phyloP scores from a whole-genome alignment of 495 filamentous ascomycete genomes.

The Xylaria grammica region DNA sequence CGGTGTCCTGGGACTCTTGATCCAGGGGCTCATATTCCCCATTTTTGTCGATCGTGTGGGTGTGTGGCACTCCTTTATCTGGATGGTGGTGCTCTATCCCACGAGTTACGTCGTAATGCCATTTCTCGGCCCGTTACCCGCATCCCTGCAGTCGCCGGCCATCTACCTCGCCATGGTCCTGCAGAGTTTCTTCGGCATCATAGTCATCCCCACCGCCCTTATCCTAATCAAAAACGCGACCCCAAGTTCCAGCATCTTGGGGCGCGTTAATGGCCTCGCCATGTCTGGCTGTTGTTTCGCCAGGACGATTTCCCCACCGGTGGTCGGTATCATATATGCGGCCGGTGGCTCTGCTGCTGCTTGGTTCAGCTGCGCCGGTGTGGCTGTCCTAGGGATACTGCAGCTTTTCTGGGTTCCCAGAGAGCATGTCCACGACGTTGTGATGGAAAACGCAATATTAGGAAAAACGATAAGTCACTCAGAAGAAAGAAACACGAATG shows the following conservation, averaged over 20 bases:
- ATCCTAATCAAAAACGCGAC: slow-evolving; percentile 76
- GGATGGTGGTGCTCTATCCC: slow-evolving; percentile 69
- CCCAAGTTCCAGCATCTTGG: slow-evolving; percentile 63
- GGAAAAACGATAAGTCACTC: slow-evolving; percentile 12
- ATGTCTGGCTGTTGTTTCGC: slow-evolving; percentile 70
- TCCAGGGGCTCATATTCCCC: slow-evolving; percentile 72
- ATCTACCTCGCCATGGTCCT: slow-evolving; percentile 68
- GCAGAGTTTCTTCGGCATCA: slow-evolving; percentile 71
- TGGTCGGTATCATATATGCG: slow-evolving; percentile 70
- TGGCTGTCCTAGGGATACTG: slow-evolving; percentile 65
- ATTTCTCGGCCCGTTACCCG: slow-evolving; percentile 62
- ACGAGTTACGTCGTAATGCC: slow-evolving; percentile 73
- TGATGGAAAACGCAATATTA: slow-evolving; percentile 14
- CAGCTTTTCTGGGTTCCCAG: slow-evolving; percentile 64
- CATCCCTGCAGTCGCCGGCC: slow-evolving; percentile 55
- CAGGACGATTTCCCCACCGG: slow-evolving; percentile 68
- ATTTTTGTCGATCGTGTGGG: slow-evolving; percentile 65
- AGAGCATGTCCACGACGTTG: slow-evolving; percentile 29
- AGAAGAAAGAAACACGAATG: slow-evolving; percentile 1
- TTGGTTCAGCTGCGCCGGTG: slow-evolving; percentile 69
- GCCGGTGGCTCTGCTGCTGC: slow-evolving; percentile 64
- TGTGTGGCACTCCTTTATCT: slow-evolving; percentile 67
- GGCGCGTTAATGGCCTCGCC: slow-evolving; percentile 74
- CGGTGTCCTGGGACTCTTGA: slow-evolving; percentile 70
- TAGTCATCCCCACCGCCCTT: slow-evolving; percentile 70